phyloP scores from a whole-genome alignment of 169 alveolate species.

The Sarcocystis neurona region DNA sequence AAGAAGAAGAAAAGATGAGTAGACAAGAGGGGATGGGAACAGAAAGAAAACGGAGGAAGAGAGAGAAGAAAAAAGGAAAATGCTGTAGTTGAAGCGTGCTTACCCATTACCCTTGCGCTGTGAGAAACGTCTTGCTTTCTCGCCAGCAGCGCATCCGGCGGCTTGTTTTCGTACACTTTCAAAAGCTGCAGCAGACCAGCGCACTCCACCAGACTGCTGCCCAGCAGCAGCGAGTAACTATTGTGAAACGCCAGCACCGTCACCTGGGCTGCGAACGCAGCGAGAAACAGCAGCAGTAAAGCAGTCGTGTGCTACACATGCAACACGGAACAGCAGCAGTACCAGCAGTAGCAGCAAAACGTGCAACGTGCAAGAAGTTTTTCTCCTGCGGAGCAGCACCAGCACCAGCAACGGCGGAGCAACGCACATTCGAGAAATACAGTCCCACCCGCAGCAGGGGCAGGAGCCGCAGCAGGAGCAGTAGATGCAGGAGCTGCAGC shows the following conservation, averaged over 20 bases:
- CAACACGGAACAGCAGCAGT: too few species aligned
- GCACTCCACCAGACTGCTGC: conserved; percentile 1
- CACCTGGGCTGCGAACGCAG: conserved; percentile 45
- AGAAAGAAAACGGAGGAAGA: background rate
- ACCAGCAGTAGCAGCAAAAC: too few species aligned
- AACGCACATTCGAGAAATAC: too few species aligned
- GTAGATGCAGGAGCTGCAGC: too few species aligned
- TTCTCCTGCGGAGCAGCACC: too few species aligned
- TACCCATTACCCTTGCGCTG: conserved; percentile 6
- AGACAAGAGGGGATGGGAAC: background rate
- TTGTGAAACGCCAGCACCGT: conserved; percentile 54
- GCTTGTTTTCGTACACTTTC: conserved; percentile 6
- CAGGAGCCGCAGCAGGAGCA: too few species aligned
- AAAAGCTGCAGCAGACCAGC: conserved; percentile 7
- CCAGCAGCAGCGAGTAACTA: conserved; percentile 41
- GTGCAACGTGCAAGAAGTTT: too few species aligned
- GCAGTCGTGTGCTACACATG: too few species aligned
- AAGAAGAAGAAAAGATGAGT: background rate
- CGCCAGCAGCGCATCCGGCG: conserved; percentile 3
- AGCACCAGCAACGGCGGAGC: too few species aligned
- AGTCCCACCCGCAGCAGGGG: too few species aligned
- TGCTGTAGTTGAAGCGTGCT: background rate
- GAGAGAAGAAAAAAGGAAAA: too few species aligned
- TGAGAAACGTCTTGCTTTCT: background rate
- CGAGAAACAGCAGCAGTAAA: too few species aligned